A percentile compares a stretch with the other conserved stretches of the same genome.
These are phyloP conservation scores for Coniochaeta sp. DNA, from an alignment of 2,329 filamentous ascomycete genomes.

Conservation along the genomic window DNA sequence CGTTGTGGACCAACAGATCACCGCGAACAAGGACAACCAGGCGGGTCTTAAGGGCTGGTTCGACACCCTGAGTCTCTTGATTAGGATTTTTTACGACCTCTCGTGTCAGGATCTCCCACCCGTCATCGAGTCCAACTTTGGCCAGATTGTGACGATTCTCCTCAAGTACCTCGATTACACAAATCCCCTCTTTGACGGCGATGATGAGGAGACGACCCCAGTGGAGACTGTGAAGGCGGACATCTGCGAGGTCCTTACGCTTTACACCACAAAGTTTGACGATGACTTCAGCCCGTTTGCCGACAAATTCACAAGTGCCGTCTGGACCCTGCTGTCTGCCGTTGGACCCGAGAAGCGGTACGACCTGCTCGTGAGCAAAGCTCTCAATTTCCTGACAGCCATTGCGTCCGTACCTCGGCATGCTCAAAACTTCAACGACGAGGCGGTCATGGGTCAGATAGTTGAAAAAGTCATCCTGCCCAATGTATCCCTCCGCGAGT, in stretches of 20 bases:
- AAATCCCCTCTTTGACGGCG: constrained; percentile 73
- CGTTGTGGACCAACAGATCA: constrained; percentile 67
- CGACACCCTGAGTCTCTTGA: constrained; percentile 75
- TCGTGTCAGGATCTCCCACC: constrained; percentile 96
- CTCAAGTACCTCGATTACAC: constrained; percentile 92
- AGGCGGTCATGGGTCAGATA: constrained; percentile 72
- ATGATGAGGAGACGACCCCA: constrained; percentile 86
- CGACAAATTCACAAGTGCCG: constrained; percentile 77
- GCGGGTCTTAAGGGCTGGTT: constrained; percentile 70
- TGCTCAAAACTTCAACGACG: constrained; percentile 77
- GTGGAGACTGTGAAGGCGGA: constrained; percentile 85
- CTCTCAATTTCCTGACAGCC: constrained; percentile 87
- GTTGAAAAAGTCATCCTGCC: constrained; percentile 94
- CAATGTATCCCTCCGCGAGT: constrained; percentile 85
- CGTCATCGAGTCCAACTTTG: constrained; percentile 84
- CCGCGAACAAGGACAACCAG: constrained; percentile 69
- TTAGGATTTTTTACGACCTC: constrained; percentile 92
- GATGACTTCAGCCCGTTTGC: constrained; percentile 83
- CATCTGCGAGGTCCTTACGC: constrained; percentile 83
- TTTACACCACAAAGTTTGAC: constrained; percentile 92
- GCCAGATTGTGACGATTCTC: constrained; percentile 67
- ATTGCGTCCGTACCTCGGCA: constrained; percentile 74
- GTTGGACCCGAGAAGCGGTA: constrained; percentile 86
- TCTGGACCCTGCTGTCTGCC: constrained; percentile 84
- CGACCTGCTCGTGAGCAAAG: constrained; percentile 89